These are phyloP conservation scores for Alnus rubra DNA, from an alignment of 306 rosid species.

Conservation along the genomic window DNA sequence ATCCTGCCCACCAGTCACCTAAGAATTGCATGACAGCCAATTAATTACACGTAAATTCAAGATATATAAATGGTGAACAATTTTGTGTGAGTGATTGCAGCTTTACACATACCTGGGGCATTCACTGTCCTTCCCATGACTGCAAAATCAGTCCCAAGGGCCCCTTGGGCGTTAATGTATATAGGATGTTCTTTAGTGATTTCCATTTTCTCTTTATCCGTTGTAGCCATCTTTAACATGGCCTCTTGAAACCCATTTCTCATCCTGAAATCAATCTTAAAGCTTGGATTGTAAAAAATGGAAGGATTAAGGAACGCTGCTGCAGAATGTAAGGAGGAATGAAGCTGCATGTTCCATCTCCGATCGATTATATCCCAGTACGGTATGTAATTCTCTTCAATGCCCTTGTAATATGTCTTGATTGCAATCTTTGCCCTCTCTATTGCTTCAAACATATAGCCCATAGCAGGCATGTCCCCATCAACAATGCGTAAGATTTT, in stretches of 20 bases:
- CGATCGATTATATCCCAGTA: constrained; percentile 56
- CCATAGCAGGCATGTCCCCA: constrained; percentile 78
- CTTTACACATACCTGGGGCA: constrained; percentile 59
- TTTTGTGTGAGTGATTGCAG: neutral
- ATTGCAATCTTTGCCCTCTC: constrained; percentile 59
- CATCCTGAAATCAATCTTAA: constrained; percentile 51
- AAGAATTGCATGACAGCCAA: constrained; percentile 17
- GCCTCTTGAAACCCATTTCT: constrained; percentile 72
- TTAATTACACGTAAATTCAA: neutral
- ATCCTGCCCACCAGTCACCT: constrained; percentile 85
- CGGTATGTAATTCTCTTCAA: constrained; percentile 56
- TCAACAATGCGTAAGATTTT: constrained; percentile 65
- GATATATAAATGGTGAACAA: no score
- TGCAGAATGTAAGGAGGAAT: constrained; percentile 62
- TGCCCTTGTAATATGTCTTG: constrained; percentile 54
- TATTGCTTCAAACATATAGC: constrained; percentile 61
- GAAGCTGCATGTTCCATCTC: constrained; percentile 67
- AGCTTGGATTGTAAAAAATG: constrained; percentile 46
- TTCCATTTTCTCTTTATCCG: constrained; percentile 50
- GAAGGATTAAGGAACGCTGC: constrained; percentile 81
- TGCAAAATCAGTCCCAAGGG: constrained; percentile 72
- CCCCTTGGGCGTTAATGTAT: constrained; percentile 66
- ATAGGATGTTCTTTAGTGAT: constrained; percentile 59
- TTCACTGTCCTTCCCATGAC: constrained; percentile 66
- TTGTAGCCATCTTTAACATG: constrained; percentile 50